Percentiles rank a stretch among this genome's conserved stretches.
Conservation (phyloP, 371 early-diverging fungal species). For the Mortierella sp. region DNA sequence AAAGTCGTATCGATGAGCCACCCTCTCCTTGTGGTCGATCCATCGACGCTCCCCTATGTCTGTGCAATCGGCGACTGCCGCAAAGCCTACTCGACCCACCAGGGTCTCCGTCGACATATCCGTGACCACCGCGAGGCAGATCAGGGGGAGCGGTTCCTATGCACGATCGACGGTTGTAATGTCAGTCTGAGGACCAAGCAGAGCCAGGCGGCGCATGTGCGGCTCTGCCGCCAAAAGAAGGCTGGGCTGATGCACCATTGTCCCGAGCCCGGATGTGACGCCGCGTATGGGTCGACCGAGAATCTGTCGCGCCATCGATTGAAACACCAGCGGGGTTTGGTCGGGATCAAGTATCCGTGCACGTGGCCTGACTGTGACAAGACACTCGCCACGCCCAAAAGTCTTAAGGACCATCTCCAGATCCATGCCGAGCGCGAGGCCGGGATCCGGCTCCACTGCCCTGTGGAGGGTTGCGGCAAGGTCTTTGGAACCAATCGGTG, state of each 20-base stretch:
- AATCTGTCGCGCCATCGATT: slow-evolving; percentile 27
- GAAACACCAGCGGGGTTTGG: slow-evolving; percentile 23
- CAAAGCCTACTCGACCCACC: slow-evolving; percentile 37
- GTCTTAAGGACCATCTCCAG: slow-evolving; percentile 46
- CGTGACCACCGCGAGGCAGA: slow-evolving; percentile 45
- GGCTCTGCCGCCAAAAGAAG: slow-evolving; percentile 41
- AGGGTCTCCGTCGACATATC: slow-evolving; percentile 40
- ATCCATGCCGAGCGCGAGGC: slow-evolving; percentile 53
- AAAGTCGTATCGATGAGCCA: neutral
- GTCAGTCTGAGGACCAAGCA: slow-evolving; percentile 12
- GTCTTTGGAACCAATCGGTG: slow-evolving; percentile 53
- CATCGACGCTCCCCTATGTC: slow-evolving; percentile 17
- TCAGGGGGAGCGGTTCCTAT: slow-evolving; percentile 25
- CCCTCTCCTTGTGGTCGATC: slow-evolving; percentile 3
- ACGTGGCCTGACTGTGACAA: slow-evolving; percentile 46
- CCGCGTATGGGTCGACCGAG: slow-evolving; percentile 20
- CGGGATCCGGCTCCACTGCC: slow-evolving; percentile 41
- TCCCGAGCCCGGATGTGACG: slow-evolving; percentile 29
- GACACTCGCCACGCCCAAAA: slow-evolving; percentile 51
- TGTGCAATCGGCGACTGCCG: slow-evolving; percentile 41
- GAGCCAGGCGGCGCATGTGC: slow-evolving; percentile 41
- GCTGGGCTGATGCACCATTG: slow-evolving; percentile 18
- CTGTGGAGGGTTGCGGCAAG: slow-evolving; percentile 43
- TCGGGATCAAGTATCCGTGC: slow-evolving; percentile 48
- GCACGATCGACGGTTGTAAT: slow-evolving; percentile 37